A percentile compares a stretch with the other conserved stretches of the same genome.
phyloP scores from a whole-genome alignment of 192 early-diverging fungal genomes.

The Hyaloraphidium curvatum region DNA sequence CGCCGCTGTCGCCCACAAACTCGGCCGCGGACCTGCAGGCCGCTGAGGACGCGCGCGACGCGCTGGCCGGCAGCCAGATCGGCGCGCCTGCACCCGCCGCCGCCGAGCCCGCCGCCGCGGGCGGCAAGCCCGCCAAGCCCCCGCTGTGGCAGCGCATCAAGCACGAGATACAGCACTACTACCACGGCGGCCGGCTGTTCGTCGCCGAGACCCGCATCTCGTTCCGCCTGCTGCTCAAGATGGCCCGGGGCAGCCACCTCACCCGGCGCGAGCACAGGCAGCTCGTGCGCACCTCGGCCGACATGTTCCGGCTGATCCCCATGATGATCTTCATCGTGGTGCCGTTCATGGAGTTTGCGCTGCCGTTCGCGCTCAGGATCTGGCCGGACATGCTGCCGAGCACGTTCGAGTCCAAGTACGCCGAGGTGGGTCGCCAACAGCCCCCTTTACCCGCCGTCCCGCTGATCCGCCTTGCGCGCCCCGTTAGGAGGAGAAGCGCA shows the following conservation, averaged over 20 bases:
- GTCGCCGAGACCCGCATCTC: constrained; percentile 76
- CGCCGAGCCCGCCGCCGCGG: too few relatives aligned
- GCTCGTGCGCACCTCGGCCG: constrained; percentile 67
- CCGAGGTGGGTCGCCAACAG: constrained; percentile 37
- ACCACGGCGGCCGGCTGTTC: constrained; percentile 81
- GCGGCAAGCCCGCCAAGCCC: too few relatives aligned
- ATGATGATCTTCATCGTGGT: constrained; percentile 81
- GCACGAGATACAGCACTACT: constrained; percentile 74
- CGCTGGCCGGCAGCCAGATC: too few relatives aligned
- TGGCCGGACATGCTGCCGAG: constrained; percentile 95
- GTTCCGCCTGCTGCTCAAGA: constrained; percentile 45
- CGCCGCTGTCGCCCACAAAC: too few relatives aligned
- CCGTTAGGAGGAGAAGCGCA: constrained; percentile 90
- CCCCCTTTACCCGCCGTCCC: too few relatives aligned
- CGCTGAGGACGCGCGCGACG: too few relatives aligned
- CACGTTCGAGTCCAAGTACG: constrained; percentile 84
- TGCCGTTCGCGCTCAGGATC: constrained; percentile 75
- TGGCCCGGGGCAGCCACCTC: constrained; percentile 54
- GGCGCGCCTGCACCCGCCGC: too few relatives aligned
- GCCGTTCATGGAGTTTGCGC: constrained; percentile 85
- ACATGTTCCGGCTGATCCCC: constrained; percentile 72
- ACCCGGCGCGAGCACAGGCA: constrained; percentile 74
- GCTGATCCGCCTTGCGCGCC: too few relatives aligned
- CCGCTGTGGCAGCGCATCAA: constrained; percentile 41
- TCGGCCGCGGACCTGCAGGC: too few relatives aligned